Evolutionary conservation across 2,329 filamentous ascomycete genomes (phyloP), one percentile per base, ranked within the genome.

Genomic region (Chrysosporium queenslandicum): DNA sequence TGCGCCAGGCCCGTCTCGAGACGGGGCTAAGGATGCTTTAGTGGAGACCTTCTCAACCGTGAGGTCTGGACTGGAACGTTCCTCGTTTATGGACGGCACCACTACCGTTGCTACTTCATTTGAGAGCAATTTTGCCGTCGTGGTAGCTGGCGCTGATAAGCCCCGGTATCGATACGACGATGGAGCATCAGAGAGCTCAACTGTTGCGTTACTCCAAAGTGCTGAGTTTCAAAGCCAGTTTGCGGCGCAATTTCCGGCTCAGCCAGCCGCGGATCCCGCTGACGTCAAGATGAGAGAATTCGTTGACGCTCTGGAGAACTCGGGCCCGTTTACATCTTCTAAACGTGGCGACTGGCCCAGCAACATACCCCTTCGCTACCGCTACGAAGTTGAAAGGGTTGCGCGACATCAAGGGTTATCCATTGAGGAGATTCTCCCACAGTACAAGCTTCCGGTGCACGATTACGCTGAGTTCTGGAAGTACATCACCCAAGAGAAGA

Each of bases 311-410:
- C 61, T 72, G 1, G 51, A 63, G 9, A 50, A 57, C 0, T 53
- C 60, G n/a, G 68, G 66, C 1, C 70, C 71, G 0, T 73, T 73
- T 51, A 21, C 48, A 32, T 40, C 6, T 20, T 63, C 64, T 1
- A 52, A 58, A 14, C 53, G 58, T 4, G 58, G 61, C 8, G 54
- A 60, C 7, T 63, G 66, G 16, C 57, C 62, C 1, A 52, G 50
- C 3, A 62, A 55, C 8, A 55, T 69, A 16, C 60, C 66, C 3
- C 53, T 71, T 14, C 60, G 67, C 4, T 64, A 64, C 52, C 61
- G 68, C 14, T 71, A 71, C 50, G 69, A 71, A 46, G 47, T 69
- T 20, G 67, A 70, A 47, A 60, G 68, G 25, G 60, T 69, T 34
- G 63, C 61, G 20, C 56, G 62, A 16, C 57, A 59, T 4, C 68